phyloP scores from a whole-genome alignment of 2,329 filamentous ascomycete species.

The Colletotrichum limetticola region DNA sequence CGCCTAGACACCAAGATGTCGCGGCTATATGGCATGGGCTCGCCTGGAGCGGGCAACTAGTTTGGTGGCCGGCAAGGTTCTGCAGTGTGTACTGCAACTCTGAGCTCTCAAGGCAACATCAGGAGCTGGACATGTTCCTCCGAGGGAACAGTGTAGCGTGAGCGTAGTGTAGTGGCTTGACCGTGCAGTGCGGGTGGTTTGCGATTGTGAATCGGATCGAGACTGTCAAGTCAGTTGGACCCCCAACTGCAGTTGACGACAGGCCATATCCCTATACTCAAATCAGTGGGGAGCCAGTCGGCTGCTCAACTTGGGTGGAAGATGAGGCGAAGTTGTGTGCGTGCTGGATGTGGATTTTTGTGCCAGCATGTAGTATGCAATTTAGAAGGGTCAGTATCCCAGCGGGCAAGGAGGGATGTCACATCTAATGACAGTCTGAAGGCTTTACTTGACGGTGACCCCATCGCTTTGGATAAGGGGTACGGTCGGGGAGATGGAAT shows the following conservation, averaged over 20 bases:
- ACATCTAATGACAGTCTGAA: conserved; percentile 1
- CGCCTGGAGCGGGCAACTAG: background rate
- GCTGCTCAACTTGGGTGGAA: conserved; percentile 1
- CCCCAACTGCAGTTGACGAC: conserved; percentile 1
- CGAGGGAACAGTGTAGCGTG: conserved; percentile 11
- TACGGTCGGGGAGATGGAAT: background rate
- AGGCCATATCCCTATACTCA: conserved; percentile 11
- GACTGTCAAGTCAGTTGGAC: conserved; percentile 11
- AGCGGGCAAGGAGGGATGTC: conserved; percentile 2
- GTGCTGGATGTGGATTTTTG: background rate
- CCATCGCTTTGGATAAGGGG: conserved; percentile 14
- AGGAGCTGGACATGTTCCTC: conserved; percentile 13
- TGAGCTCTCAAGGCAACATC: background rate
- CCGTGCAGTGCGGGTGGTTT: background rate
- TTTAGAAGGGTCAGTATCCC: conserved; percentile 20
- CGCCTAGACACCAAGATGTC: conserved; percentile 8
- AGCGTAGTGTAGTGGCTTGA: background rate
- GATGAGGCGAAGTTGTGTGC: background rate
- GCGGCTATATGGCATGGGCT: conserved; percentile 7
- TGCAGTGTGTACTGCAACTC: conserved; percentile 7
- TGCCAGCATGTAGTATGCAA: background rate
- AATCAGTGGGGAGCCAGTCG: background rate
- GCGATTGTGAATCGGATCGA: background rate
- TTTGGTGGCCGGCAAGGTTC: background rate
- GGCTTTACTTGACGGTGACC: conserved; percentile 7